Percentiles rank a stretch among this genome's conserved stretches.
Evolutionary conservation across 1,284 basidiomycete species (phyloP).

Genomic region (Fistulinella cinereoalba): DNA sequence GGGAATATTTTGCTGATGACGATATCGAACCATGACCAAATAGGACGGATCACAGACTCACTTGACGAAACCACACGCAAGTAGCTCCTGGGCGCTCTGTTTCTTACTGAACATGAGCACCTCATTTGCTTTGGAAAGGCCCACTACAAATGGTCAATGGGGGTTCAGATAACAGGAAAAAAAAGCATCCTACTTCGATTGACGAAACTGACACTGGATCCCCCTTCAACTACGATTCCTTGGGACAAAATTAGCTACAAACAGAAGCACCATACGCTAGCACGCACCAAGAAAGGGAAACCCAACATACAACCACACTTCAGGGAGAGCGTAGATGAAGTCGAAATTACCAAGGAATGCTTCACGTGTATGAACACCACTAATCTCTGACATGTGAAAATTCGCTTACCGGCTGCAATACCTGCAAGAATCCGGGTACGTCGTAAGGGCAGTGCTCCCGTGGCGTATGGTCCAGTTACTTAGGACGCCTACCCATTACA

Average conservation of each 20-base stretch:
- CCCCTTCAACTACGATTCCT: conserved; percentile 65
- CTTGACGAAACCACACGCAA: conserved; percentile 66
- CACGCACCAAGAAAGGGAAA: conserved; percentile 67
- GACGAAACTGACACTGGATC: conserved; percentile 64
- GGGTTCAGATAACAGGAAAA: not conserved
- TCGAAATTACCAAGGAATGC: conserved; percentile 71
- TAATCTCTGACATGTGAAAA: not conserved
- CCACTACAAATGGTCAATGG: conserved; percentile 45
- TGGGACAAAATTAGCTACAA: conserved; percentile 2
- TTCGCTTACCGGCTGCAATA: conserved; percentile 57
- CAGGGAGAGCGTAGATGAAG: conserved; percentile 66
- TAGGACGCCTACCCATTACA: conserved; percentile 52
- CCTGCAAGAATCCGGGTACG: conserved; percentile 42
- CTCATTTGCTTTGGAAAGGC: conserved; percentile 64
- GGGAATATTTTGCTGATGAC: conserved; percentile 57
- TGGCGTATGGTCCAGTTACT: not conserved
- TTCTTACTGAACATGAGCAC: conserved; percentile 67
- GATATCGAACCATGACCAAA: conserved; percentile 3
- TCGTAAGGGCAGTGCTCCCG: conserved; percentile 1
- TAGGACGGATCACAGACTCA: conserved; percentile 28
- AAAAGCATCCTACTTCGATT: conserved; percentile 48
- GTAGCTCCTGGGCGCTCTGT: conserved; percentile 55
- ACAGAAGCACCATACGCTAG: not conserved
- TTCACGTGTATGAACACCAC: conserved; percentile 23
- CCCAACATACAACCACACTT: conserved; percentile 59